phyloP scores from a whole-genome alignment of 768 basidiomycete genomes.

The Mycena haematopus region DNA sequence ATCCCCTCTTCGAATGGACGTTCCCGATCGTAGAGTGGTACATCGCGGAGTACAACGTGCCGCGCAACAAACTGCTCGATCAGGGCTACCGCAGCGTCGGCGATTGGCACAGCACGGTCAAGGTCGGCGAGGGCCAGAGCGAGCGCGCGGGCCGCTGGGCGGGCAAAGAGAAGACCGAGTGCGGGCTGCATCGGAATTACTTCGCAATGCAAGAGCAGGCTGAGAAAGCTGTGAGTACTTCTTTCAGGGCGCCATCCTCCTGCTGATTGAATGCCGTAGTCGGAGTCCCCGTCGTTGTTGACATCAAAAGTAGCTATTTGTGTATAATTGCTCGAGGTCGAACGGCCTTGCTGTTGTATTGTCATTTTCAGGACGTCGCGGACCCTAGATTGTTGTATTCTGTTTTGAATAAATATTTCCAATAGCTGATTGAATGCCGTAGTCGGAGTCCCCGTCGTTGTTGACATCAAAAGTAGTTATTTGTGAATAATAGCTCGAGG shows the following conservation, averaged over 20 bases:
- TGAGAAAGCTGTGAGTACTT: conserved; percentile 33
- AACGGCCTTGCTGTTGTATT: background rate
- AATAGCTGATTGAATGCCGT: too few relatives aligned
- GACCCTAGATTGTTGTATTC: background rate
- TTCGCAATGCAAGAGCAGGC: conserved; percentile 73
- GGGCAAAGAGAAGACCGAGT: conserved; percentile 90
- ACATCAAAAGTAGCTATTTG: conserved; percentile 10
- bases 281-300: conserved; percentile 4
- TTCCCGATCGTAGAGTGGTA: conserved; percentile 87
- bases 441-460: too few relatives aligned
- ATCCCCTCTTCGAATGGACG: conserved; percentile 90
- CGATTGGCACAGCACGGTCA: conserved; percentile 96
- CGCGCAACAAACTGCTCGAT: conserved; percentile 84
- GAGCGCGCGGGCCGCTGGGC: conserved; percentile 95
- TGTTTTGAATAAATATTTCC: background rate
- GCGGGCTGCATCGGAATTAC: conserved; percentile 93
- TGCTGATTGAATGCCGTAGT: conserved; percentile 4
- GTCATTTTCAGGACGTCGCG: background rate
- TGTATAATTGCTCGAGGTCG: conserved; percentile 1
- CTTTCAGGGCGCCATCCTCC: background rate
- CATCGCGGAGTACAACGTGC: conserved; percentile 80
- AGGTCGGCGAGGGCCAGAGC: conserved; percentile 71
- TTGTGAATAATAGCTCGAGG: too few relatives aligned
- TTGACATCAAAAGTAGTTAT: too few relatives aligned
- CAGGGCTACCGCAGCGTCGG: conserved; percentile 96